Base-by-base conservation (phyloP, 1,139 yeast species). In the Meyerozyma carpophila region DNA sequence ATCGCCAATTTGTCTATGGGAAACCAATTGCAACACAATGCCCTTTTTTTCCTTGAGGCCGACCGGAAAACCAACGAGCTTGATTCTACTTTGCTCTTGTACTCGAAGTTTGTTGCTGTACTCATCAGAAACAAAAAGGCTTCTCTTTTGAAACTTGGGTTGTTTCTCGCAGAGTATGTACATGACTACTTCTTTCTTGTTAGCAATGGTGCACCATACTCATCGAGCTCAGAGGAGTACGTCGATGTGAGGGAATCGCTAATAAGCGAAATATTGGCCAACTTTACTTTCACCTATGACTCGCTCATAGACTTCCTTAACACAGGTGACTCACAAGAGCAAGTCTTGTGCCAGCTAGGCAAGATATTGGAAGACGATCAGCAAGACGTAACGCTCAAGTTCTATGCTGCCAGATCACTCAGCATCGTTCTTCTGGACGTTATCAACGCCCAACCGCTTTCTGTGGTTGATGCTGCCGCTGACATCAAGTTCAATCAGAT, bases 401-500 rank as follows among this genome's bases (percentile, higher is more conserved):
- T 56, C 36, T 69, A 66, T 45, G 42, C 53, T 8, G 62, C 71
- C 2, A 57, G 75, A 44, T 43, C 63, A 0, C 46, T 64, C 16
- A 59, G 56, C 29, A 48, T 48, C 4, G 41, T 58, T 2, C 45
- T 68, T 20, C 61, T 55, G 20, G 41, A 47, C 6, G 43, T 63
- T 3, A 53, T 70, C 21, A 79, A 73, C 34, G 37, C 42, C 3
- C 48, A 66, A 39, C 52, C 69, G 5, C 38, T 53, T 3, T 39
- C 54, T 1, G 46, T 50, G 0, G 64, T 75, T 41, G 70, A 62
- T 36, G 51, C 50, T 2, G 42, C 51, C 14, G 26, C 37, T 25
- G 58, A 50, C 39, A 59, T 59, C 43, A 62, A 56, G 43, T 70
- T 59, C 62, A 71, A 56, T 47, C 58, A 51, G 50, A 50, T 66